Evolutionary conservation across 2,329 filamentous ascomycete species (phyloP), one percentile per base, ranked within the genome.

Genomic region (Sarocladium strictum): DNA sequence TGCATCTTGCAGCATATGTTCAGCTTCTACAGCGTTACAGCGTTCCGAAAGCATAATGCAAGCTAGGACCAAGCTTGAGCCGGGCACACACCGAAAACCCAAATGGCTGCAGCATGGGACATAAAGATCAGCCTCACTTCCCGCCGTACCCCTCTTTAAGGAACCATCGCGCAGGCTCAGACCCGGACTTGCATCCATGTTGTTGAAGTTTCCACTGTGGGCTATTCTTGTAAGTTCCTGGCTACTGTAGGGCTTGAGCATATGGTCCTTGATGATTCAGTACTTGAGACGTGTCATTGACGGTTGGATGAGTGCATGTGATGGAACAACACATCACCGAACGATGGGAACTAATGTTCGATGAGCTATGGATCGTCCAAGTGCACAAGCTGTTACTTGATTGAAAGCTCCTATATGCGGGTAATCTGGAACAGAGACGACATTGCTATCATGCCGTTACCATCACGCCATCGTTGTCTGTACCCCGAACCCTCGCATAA

Each of bases 281-380:
- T 6, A 15, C 7, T 15, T 38, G 35, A 38, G 35, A 15, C n/a
- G 35, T 15, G 35, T 9, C 35, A n/a, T n/a, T 38, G 6, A 6
- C 17, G 5, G 19, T 23, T 14, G 23, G 3, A 10, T 15, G 11
- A 19, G 11, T 49, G 23, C 47, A 35, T 35, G 47, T 35, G 27
- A 23, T 23, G 11, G 21, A 27, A 51, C 47, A 33, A 24, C 47
- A 19, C 47, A 35, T 51, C 47, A 51, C 47, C 47, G 47, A 51
- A 35, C 12, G 4, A n/a, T 15, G 7, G 15, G 17, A 15, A 19
- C 43, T 49, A 49, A 49, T 17, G 43, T 32, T 11, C 11, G 43
- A 49, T 32, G 43, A 49, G 14, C 14, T 27, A 17, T 49, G 10
- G 26, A 49, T 23, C 21, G 21, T 43, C 9, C 17, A 19, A 38